Percentiles rank a stretch among this genome's conserved stretches.
phyloP scores from a whole-genome alignment of 2,329 filamentous ascomycete genomes.

The Didymella exigua region DNA sequence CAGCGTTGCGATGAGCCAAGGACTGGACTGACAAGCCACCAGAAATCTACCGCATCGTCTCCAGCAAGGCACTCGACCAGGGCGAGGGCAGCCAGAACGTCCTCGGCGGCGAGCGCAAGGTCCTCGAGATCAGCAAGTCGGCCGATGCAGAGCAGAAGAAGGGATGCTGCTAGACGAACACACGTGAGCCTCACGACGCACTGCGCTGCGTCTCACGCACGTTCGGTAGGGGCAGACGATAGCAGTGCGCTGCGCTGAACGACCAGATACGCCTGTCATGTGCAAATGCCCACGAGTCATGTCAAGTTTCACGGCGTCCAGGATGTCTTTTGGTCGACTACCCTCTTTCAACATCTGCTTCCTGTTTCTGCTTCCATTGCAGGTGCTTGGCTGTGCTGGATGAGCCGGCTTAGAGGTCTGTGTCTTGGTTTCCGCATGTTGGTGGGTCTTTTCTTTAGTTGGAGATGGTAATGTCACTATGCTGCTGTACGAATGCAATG shows the following conservation, averaged over 20 bases:
- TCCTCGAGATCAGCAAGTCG: constrained; percentile 84
- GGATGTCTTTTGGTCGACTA: constrained; percentile 37
- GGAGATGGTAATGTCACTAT: constrained; percentile 39
- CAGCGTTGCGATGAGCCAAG: neutral
- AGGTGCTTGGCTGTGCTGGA: constrained; percentile 30
- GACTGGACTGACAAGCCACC: constrained; percentile 21
- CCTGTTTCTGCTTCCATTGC: constrained; percentile 35
- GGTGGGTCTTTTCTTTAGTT: constrained; percentile 29
- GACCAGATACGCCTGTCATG: constrained; percentile 25
- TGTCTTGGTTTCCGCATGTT: constrained; percentile 42
- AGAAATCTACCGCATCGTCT: constrained; percentile 99
- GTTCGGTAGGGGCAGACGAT: constrained; percentile 6
- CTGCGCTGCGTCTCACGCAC: constrained; percentile 21
- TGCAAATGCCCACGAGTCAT: constrained; percentile 40
- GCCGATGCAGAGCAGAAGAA: constrained; percentile 79
- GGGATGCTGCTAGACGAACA: constrained; percentile 72
- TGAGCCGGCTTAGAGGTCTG: constrained; percentile 32
- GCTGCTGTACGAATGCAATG: constrained; percentile 33
- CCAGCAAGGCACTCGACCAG: constrained; percentile 93
- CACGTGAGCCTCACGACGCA: constrained; percentile 20
- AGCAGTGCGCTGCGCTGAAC: constrained; percentile 24
- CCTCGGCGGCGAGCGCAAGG: constrained; percentile 73
- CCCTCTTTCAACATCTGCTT: constrained; percentile 39
- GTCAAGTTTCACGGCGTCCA: constrained; percentile 45
- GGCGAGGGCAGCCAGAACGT: constrained; percentile 81